These are phyloP conservation scores for Fraxinus cuspidata DNA, from an alignment of 257 asterid genomes.

Conservation along the genomic window DNA sequence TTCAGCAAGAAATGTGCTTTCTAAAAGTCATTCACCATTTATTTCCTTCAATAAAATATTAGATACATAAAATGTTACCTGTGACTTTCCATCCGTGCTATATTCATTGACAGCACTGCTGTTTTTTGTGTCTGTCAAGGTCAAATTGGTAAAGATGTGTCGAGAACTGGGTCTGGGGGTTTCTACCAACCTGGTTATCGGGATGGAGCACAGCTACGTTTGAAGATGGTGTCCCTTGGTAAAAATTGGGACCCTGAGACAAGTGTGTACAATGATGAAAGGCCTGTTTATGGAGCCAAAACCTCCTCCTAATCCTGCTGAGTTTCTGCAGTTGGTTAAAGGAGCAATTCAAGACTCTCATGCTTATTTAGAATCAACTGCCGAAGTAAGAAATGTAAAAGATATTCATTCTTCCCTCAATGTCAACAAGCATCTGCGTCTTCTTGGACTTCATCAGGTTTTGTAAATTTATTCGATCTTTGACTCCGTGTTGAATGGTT, in stretches of 20 bases:
- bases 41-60: neutral
- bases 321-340: constrained; percentile 42
- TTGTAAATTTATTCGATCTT: constrained; percentile 4
- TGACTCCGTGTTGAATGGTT: neutral
- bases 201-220: constrained; percentile 60
- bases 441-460: constrained; percentile 87
- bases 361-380: constrained; percentile 35
- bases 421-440: constrained; percentile 77
- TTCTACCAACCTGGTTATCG: constrained; percentile 74
- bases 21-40: neutral
- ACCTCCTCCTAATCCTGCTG: constrained; percentile 64
- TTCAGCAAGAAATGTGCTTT: neutral
- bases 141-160: constrained; percentile 50
- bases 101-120: neutral
- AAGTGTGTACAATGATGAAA: constrained; percentile 42
- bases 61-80: neutral
- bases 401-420: constrained; percentile 44
- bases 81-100: neutral
- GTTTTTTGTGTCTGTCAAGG: constrained; percentile 39
- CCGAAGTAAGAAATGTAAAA: constrained; percentile 31
- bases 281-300: constrained; percentile 60
- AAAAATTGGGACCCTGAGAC: constrained; percentile 79
- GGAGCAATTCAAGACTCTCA: constrained; percentile 45
- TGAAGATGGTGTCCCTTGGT: constrained; percentile 91
- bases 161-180: constrained; percentile 64